Base-by-base conservation (phyloP, 2,329 filamentous ascomycete species). In the Septoria petroselini region DNA sequence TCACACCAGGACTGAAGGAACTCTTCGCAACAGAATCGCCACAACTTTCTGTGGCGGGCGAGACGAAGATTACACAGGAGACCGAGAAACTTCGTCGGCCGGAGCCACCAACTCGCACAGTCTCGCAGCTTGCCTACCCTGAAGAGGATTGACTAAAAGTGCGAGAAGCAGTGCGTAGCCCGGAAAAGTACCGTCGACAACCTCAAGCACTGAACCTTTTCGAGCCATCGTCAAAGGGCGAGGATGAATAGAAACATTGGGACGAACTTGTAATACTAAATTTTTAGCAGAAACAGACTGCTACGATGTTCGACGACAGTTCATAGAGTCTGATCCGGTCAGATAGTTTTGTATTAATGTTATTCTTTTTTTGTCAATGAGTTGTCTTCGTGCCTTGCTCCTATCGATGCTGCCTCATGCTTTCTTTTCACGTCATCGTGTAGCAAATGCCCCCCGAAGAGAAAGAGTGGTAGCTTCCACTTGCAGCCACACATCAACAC, bases 111-210 rank as follows among this genome's bases (percentile, higher is more conserved):
- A 31, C 39, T 7, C 27, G 46, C 14, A 48, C 46, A 11, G 38
- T 41, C 15, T 48, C 46, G 7, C 46, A 48, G 23, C 38, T 48
- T 11, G 46, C 38, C 4, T 42, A 41, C 9, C 37, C 38, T 9
- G 35, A 47, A 15, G 43, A 47, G 35, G 43, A 47, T 40, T 47
- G 43, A 47, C 43, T 47, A 15, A n/a, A 40, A n/a, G 43, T 47
- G 25, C 43, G 43, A 27, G 43, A 40, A 4, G 43, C 43, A 18
- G 43, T 47, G 14, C 43, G 43, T 7, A 47, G 43, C 19, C 34
- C 43, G 3, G 14, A 30, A 7, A 19, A 27, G 2, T 47, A 47
- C 40, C 43, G 43, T 2, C 35, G 15, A 31, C 21, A 17, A 23
- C 25, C 33, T 9, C 43, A 38, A 14, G 21, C 37, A 12, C 35